A percentile compares a stretch with the other conserved stretches of the same genome.
These are phyloP conservation scores for Tubosaeta brunneosetosa DNA, from an alignment of 768 basidiomycete genomes.

Conservation along the genomic window DNA sequence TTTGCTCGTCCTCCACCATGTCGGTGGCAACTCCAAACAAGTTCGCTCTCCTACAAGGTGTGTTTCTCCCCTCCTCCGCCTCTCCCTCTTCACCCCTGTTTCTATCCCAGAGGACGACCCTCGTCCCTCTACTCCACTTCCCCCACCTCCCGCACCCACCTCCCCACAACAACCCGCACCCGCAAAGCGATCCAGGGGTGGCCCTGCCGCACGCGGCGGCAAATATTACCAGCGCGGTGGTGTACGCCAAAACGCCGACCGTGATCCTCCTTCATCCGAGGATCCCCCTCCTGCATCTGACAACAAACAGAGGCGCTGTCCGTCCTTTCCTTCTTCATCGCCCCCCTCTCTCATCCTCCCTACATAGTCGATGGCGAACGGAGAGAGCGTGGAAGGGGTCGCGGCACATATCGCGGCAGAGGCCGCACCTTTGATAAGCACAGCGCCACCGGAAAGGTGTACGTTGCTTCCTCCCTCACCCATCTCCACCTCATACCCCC, in stretches of 20 bases:
- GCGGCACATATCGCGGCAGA: constrained; percentile 47
- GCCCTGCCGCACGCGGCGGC: constrained; percentile 62
- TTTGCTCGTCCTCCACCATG: constrained; percentile 43
- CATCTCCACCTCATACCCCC: constrained; percentile 10
- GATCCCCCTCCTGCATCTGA: constrained; percentile 29
- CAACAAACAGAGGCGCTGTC: constrained; percentile 29
- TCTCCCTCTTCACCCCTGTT: not conserved
- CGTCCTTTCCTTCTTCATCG: constrained; percentile 7
- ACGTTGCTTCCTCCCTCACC: constrained; percentile 26
- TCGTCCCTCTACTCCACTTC: constrained; percentile 20
- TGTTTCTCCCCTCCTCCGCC: constrained; percentile 21
- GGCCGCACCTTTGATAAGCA: constrained; percentile 83
- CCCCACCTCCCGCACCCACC: constrained; percentile 18
- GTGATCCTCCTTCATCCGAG: constrained; percentile 37
- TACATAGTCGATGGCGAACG: constrained; percentile 40
- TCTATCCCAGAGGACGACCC: constrained; percentile 42
- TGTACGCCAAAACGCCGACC: constrained; percentile 36
- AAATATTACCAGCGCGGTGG: constrained; percentile 68
- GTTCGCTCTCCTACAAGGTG: constrained; percentile 79
- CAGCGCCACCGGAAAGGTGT: constrained; percentile 82
- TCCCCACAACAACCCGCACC: constrained; percentile 32
- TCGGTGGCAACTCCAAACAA: constrained; percentile 89
- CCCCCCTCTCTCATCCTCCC: constrained; percentile 3
- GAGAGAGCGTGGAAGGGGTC: constrained; percentile 44
- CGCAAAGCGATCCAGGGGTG: constrained; percentile 46